Percentiles rank a stretch among this genome's conserved stretches.
These are phyloP conservation scores for Exsudoporus frostii DNA, from an alignment of 768 basidiomycete species.

Conservation along the genomic window DNA sequence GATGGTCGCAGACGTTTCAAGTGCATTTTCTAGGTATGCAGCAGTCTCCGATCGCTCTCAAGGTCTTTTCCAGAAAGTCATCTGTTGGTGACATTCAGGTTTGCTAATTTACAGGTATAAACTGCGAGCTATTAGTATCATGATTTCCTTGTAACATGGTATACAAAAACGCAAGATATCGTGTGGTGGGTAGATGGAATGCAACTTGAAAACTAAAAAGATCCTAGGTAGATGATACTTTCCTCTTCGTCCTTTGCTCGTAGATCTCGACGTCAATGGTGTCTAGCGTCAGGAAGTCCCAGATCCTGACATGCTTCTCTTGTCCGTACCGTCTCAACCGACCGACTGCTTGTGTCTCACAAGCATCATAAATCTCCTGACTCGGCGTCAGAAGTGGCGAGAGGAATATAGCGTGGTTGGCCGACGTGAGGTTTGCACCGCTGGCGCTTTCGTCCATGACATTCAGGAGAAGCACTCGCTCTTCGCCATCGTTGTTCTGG, in stretches of 20 bases:
- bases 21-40: not conserved
- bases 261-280: constrained; percentile 90
- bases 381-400: constrained; percentile 83
- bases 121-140: not conserved
- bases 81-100: not conserved
- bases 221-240: constrained; percentile 23
- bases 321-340: constrained; percentile 84
- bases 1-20: not conserved
- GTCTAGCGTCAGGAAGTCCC: constrained; percentile 78
- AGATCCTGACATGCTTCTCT: constrained; percentile 73
- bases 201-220: not conserved
- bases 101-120: not conserved
- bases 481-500: constrained; percentile 74
- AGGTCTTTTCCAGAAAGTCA: not conserved
- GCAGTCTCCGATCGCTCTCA: not conserved
- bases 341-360: constrained; percentile 81
- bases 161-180: constrained; percentile 9
- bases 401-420: constrained; percentile 94
- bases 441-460: constrained; percentile 96
- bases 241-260: constrained; percentile 41
- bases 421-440: constrained; percentile 87
- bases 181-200: constrained; percentile 8
- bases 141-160: not conserved
- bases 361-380: constrained; percentile 82
- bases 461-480: constrained; percentile 81